Conservation (phyloP, 352 stramenopile species). For the Pythium volutum region DNA sequence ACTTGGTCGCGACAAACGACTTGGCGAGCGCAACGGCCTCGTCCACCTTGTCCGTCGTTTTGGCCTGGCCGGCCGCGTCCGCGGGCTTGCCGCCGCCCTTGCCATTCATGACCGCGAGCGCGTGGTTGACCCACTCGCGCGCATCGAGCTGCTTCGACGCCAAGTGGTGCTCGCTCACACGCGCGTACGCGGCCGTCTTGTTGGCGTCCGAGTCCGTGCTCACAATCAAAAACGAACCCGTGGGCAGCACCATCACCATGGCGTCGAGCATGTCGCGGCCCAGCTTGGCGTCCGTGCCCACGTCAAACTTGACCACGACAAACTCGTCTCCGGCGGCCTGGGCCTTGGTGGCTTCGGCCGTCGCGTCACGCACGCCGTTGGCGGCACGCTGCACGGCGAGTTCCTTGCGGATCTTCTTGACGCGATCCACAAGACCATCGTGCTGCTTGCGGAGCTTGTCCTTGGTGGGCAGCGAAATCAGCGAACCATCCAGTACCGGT, state of each 20-base stretch:
- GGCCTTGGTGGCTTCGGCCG: constrained; percentile 48
- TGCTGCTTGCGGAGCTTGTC: constrained; percentile 76
- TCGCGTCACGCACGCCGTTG: constrained; percentile 65
- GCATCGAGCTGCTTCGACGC: constrained; percentile 79
- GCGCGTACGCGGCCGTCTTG: constrained; percentile 93
- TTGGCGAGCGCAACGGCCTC: constrained; percentile 68
- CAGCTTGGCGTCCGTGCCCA: constrained; percentile 93
- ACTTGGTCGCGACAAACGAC: constrained; percentile 44
- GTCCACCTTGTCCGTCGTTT: constrained; percentile 68
- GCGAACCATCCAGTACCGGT: constrained; percentile 78
- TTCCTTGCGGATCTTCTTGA: constrained; percentile 84
- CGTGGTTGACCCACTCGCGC: constrained; percentile 92
- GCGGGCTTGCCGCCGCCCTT: constrained; percentile 94
- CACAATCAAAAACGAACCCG: constrained; percentile 92
- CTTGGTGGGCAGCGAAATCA: constrained; percentile 92
- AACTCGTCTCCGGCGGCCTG: constrained; percentile 62
- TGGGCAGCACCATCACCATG: constrained; percentile 70
- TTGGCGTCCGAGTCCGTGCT: constrained; percentile 89
- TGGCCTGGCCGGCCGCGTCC: constrained; percentile 77
- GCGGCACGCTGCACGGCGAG: constrained; percentile 59
- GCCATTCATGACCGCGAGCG: constrained; percentile 90
- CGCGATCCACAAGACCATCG: constrained; percentile 65
- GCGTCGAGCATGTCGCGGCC: constrained; percentile 94
- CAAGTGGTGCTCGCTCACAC: constrained; percentile 83
- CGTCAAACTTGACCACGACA: constrained; percentile 90